Conservation (phyloP, 2,329 filamentous ascomycete genomes). For the Colletotrichum gloeosporioides region DNA sequence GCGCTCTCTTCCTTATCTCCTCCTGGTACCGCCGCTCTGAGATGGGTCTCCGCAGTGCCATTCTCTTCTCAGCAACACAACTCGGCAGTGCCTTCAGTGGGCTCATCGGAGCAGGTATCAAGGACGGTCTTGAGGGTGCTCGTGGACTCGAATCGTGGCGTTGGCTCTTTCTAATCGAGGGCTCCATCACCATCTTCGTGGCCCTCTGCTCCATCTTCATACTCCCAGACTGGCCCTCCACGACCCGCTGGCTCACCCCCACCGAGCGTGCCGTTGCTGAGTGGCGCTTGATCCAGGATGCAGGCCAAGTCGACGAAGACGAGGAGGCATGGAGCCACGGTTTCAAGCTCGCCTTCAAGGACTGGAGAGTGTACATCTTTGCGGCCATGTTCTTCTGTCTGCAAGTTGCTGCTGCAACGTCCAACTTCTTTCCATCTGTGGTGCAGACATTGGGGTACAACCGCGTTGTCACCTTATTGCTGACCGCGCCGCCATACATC, state of each 20-base stretch:
- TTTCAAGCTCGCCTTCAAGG: conserved; percentile 59
- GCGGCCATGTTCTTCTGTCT: background rate
- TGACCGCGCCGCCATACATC: background rate
- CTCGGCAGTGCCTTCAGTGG: conserved; percentile 35
- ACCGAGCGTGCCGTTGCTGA: conserved; percentile 24
- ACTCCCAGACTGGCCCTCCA: background rate
- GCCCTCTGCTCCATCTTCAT: conserved; percentile 30
- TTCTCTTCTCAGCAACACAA: conserved; percentile 35
- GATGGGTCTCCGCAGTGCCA: conserved; percentile 45
- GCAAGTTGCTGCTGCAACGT: conserved; percentile 46
- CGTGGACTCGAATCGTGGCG: conserved; percentile 53
- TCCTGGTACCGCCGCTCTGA: conserved; percentile 50
- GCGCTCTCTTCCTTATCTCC: conserved; percentile 50
- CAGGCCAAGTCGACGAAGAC: conserved; percentile 47
- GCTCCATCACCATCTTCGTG: conserved; percentile 42
- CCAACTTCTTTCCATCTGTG: conserved; percentile 70
- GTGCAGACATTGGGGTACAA: conserved; percentile 58
- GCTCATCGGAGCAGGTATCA: conserved; percentile 32
- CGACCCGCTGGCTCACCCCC: background rate
- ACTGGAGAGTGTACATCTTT: conserved; percentile 38
- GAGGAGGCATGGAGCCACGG: conserved; percentile 38
- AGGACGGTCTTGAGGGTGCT: conserved; percentile 45
- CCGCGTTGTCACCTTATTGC: background rate
- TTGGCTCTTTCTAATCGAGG: conserved; percentile 56
- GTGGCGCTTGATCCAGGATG: conserved; percentile 54